These are phyloP conservation scores for Emmonsiellopsis sp. DNA, from an alignment of 2,329 filamentous ascomycete species.

Conservation along the genomic window DNA sequence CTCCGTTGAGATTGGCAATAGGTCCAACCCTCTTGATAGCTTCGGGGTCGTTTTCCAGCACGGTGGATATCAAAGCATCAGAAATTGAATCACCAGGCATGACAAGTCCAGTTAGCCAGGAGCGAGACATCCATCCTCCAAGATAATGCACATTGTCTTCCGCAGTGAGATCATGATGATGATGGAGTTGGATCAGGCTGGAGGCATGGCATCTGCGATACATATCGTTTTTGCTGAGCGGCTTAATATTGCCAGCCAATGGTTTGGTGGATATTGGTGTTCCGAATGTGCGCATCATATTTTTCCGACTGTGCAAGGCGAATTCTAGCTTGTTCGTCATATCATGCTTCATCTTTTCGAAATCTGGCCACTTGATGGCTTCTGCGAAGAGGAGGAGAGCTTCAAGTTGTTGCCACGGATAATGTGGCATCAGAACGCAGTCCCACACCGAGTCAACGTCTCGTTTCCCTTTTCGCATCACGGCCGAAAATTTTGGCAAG, in stretches of 20 bases:
- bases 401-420: conserved; percentile 35
- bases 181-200: conserved; percentile 20
- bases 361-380: conserved; percentile 40
- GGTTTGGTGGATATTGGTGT: conserved; percentile 6
- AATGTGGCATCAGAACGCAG: conserved; percentile 27
- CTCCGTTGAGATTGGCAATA: conserved; percentile 44
- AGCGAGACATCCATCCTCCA: conserved; percentile 47
- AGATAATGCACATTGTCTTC: conserved; percentile 20
- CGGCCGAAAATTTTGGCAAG: conserved; percentile 1
- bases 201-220: conserved; percentile 21
- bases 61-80: conserved; percentile 46
- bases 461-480: conserved; percentile 1
- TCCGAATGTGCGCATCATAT: conserved; percentile 5
- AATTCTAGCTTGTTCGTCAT: conserved; percentile 27
- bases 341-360: conserved; percentile 27
- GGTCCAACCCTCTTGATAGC: conserved; percentile 42
- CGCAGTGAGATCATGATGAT: conserved; percentile 4
- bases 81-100: conserved; percentile 45
- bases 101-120: conserved; percentile 46
- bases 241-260: conserved; percentile 2
- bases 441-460: conserved; percentile 19
- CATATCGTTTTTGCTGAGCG: conserved; percentile 18
- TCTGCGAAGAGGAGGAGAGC: conserved; percentile 44
- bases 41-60: conserved; percentile 45
- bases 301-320: conserved; percentile 8